Conservation (phyloP, 805 yeast species). For the Saturnispora gosingensis region DNA sequence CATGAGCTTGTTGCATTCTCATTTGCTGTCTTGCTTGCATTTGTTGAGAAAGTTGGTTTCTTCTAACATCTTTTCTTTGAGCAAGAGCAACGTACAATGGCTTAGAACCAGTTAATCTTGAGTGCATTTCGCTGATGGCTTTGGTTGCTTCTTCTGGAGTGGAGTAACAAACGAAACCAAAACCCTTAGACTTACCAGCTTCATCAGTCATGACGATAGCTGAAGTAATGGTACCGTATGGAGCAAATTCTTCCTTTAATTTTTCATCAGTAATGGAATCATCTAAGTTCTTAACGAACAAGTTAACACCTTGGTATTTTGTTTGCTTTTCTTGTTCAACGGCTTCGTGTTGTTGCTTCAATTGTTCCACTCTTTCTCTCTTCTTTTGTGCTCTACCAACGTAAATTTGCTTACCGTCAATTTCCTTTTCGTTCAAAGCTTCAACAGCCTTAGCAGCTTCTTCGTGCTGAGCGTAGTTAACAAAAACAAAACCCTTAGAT, state of each 20-base stretch:
- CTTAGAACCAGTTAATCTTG: conserved; percentile 87
- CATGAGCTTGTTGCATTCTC: conserved; percentile 94
- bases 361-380: conserved; percentile 93
- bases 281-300: conserved; percentile 93
- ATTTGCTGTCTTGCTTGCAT: conserved; percentile 96
- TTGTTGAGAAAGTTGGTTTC: conserved; percentile 94
- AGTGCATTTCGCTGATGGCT: conserved; percentile 98
- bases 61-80: conserved; percentile 96
- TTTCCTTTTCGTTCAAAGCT: conserved; percentile 77
- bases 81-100: conserved; percentile 98
- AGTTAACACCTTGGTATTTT: conserved; percentile 96
- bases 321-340: conserved; percentile 83
- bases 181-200: conserved; percentile 91
- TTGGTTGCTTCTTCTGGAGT: conserved; percentile 98
- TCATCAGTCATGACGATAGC: conserved; percentile 96
- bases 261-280: conserved; percentile 86
- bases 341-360: conserved; percentile 89
- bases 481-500: conserved; percentile 93
- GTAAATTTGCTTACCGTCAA: conserved; percentile 76
- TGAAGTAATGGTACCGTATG: conserved; percentile 90
- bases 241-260: conserved; percentile 84
- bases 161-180: conserved; percentile 97
- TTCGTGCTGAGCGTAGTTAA: conserved; percentile 82
- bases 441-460: conserved; percentile 88
- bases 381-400: conserved; percentile 99